A percentile compares a stretch with the other conserved stretches of the same genome.
phyloP scores from a whole-genome alignment of 2,329 filamentous ascomycete species.

The Talaromyces sp. region DNA sequence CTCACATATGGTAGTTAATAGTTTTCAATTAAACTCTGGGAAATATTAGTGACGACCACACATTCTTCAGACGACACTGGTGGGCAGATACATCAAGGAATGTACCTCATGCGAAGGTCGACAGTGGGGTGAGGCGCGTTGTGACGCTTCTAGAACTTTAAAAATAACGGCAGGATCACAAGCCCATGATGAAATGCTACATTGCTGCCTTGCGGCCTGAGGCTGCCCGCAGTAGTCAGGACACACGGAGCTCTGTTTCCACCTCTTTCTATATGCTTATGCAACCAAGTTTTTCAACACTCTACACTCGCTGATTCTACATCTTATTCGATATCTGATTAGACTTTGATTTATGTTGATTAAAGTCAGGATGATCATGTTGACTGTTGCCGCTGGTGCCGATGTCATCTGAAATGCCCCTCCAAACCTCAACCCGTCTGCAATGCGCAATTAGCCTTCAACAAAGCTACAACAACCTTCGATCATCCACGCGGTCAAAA shows the following conservation, averaged over 20 bases:
- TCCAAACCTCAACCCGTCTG: conserved; percentile 13
- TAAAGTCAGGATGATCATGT: neutral
- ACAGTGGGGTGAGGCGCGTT: conserved; percentile 10
- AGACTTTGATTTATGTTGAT: neutral
- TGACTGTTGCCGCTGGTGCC: conserved; percentile 15
- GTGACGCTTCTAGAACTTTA: conserved; percentile 23
- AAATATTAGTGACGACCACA: neutral
- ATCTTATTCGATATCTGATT: neutral
- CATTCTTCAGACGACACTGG: neutral
- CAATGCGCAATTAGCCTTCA: conserved; percentile 12
- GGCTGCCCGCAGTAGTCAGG: neutral
- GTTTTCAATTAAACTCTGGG: neutral
- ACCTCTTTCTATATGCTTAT: neutral
- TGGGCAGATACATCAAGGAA: neutral
- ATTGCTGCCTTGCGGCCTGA: conserved; percentile 14
- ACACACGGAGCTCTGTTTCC: neutral
- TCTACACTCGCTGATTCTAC: neutral
- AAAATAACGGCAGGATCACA: neutral
- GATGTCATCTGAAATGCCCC: conserved; percentile 17
- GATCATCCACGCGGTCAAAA: neutral
- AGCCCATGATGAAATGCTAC: conserved; percentile 5
- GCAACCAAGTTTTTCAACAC: neutral
- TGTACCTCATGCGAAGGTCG: neutral
- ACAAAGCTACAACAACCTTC: conserved; percentile 1
- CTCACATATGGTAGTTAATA: neutral